A percentile compares a stretch with the other conserved stretches of the same genome.
These are phyloP conservation scores for Trifolium repens DNA, from an alignment of 306 rosid genomes.

Conservation along the genomic window DNA sequence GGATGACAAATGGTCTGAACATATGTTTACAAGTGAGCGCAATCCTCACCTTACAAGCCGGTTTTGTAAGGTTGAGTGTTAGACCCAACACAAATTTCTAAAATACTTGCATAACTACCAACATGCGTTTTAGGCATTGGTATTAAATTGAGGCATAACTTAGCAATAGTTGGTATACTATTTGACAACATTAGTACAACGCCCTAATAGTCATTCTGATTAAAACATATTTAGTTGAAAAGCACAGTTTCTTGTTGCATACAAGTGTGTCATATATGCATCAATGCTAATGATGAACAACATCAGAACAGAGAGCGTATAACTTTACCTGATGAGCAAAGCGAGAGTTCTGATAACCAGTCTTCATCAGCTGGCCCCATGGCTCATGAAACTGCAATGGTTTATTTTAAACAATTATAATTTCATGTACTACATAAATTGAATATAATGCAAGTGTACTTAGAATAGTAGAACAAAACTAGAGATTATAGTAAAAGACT, in stretches of 20 bases:
- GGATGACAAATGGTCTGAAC: no score
- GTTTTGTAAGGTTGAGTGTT: no score
- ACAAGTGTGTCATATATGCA: background rate
- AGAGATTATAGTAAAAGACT: conserved; percentile 5
- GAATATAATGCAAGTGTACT: background rate
- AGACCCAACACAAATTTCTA: no score
- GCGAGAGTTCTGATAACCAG: conserved; percentile 96
- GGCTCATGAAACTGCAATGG: conserved; percentile 75
- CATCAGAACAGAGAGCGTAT: background rate
- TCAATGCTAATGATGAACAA: no score
- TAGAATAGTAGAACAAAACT: conserved; percentile 1
- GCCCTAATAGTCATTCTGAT: conserved; percentile 3
- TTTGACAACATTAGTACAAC: conserved; percentile 16
- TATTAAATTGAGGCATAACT: conserved; percentile 3
- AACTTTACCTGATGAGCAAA: conserved; percentile 91
- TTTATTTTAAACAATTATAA: conserved; percentile 33
- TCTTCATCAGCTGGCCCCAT: conserved; percentile 99
- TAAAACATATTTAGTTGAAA: background rate
- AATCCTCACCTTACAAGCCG: no score
- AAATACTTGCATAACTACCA: background rate
- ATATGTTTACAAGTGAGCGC: no score
- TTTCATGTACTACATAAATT: conserved; percentile 11
- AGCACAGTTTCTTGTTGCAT: background rate
- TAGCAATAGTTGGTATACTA: conserved; percentile 7
- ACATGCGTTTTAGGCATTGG: background rate